phyloP scores from a whole-genome alignment of 768 basidiomycete species.

The Cystobasidium ongulense region DNA sequence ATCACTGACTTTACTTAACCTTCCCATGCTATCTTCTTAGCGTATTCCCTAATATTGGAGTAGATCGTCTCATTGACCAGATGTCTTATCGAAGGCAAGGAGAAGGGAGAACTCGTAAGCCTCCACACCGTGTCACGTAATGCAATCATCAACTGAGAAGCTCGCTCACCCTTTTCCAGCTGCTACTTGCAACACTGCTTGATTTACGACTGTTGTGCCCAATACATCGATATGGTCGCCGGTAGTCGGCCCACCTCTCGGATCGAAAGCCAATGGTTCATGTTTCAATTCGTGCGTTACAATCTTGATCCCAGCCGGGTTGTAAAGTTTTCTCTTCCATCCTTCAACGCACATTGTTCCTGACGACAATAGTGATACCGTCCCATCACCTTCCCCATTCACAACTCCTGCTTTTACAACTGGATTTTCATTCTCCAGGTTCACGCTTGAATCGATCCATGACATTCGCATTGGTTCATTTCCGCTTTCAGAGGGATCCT shows the following conservation, averaged over 20 bases:
- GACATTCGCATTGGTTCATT: conserved; percentile 51
- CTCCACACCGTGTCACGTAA: no score
- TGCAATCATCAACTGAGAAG: no score
- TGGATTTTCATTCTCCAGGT: conserved; percentile 51
- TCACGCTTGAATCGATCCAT: conserved; percentile 80
- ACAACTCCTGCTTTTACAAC: conserved; percentile 31
- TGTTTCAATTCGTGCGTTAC: conserved; percentile 83
- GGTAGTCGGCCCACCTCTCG: conserved; percentile 81
- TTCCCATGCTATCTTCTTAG: conserved; percentile 53
- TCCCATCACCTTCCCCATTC: conserved; percentile 78
- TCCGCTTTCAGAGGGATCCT: conserved; percentile 49
- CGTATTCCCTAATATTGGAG: conserved; percentile 70
- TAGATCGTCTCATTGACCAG: conserved; percentile 56
- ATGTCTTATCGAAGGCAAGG: background rate
- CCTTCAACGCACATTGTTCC: conserved; percentile 97
- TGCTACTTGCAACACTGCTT: conserved; percentile 81
- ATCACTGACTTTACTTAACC: background rate
- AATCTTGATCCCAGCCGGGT: conserved; percentile 77
- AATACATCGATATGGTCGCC: conserved; percentile 81
- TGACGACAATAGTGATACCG: conserved; percentile 71
- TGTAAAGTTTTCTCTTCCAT: conserved; percentile 82
- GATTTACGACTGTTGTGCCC: conserved; percentile 71
- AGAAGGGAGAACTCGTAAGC: no score
- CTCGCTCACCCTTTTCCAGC: conserved; percentile 61
- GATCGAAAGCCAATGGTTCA: conserved; percentile 62